A percentile compares a stretch with the other conserved stretches of the same genome.
These are phyloP conservation scores for Candida maesae DNA, from an alignment of 805 yeast genomes.

Conservation along the genomic window DNA sequence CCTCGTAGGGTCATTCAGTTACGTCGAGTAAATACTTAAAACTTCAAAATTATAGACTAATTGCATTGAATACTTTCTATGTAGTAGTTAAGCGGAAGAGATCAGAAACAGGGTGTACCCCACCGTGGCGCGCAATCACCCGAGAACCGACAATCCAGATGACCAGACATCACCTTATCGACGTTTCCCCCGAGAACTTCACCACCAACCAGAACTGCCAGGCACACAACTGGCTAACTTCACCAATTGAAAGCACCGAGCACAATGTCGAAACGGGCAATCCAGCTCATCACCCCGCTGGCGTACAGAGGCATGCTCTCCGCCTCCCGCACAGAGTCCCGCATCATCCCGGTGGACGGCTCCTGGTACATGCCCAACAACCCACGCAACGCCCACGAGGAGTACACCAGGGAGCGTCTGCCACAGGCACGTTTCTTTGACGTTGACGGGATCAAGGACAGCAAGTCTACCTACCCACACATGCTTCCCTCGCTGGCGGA, in stretches of 20 bases:
- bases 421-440: constrained; percentile 73
- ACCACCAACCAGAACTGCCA: too few species aligned
- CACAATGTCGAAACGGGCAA: constrained; percentile 27
- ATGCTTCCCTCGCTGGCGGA: constrained; percentile 70
- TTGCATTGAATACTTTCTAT: too few species aligned
- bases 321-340: constrained; percentile 14
- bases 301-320: constrained; percentile 23
- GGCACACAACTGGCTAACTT: background rate
- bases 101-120: too few species aligned
- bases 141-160: too few species aligned
- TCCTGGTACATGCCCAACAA: constrained; percentile 90
- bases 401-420: constrained; percentile 56
- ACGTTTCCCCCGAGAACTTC: too few species aligned
- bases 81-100: too few species aligned
- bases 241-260: background rate
- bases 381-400: constrained; percentile 54
- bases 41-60: too few species aligned
- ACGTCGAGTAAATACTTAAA: constrained; percentile 57
- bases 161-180: background rate
- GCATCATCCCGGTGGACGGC: constrained; percentile 69
- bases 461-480: constrained; percentile 70
- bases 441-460: constrained; percentile 64
- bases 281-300: constrained; percentile 24
- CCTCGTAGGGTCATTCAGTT: constrained; percentile 74
- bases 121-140: too few species aligned